Evolutionary conservation across 1,284 basidiomycete genomes (phyloP).

Genomic region (Melampsora americana): DNA sequence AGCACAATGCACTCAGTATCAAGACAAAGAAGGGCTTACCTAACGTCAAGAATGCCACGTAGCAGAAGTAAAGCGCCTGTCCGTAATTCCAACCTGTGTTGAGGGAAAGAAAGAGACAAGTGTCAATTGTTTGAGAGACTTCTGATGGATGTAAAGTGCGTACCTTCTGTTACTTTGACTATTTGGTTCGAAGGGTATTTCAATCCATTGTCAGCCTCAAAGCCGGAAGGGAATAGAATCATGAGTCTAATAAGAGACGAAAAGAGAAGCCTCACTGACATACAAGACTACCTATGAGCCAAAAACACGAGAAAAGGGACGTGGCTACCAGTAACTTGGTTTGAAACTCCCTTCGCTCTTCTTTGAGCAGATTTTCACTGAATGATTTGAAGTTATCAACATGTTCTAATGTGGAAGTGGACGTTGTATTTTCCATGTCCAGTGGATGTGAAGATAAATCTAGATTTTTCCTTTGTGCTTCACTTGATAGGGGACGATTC

Average conservation of each 20-base stretch:
- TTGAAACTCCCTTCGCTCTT: constrained; percentile 27
- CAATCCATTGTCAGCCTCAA: no score
- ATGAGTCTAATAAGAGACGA: neutral
- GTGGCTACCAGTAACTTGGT: constrained; percentile 21
- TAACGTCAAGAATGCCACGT: constrained; percentile 40
- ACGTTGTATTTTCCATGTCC: neutral
- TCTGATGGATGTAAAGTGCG: neutral
- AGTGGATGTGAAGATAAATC: neutral
- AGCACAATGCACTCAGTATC: neutral
- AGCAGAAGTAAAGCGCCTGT: constrained; percentile 38
- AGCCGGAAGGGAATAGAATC: no score
- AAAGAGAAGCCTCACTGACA: constrained; percentile 25
- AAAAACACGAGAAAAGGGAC: constrained; percentile 34
- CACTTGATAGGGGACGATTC: neutral
- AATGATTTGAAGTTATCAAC: neutral
- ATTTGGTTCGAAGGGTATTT: neutral
- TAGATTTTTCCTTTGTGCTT: neutral
- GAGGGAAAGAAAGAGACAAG: neutral
- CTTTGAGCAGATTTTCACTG: constrained; percentile 5
- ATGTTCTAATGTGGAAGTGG: neutral
- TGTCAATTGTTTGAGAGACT: neutral
- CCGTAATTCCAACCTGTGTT: constrained; percentile 34
- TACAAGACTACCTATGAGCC: constrained; percentile 35
- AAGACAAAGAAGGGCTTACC: constrained; percentile 10
- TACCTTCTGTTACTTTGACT: constrained; percentile 43